Percentiles rank a stretch among this genome's conserved stretches.
phyloP scores from a whole-genome alignment of 2,329 filamentous ascomycete genomes.

The Chaetomium sp. region DNA sequence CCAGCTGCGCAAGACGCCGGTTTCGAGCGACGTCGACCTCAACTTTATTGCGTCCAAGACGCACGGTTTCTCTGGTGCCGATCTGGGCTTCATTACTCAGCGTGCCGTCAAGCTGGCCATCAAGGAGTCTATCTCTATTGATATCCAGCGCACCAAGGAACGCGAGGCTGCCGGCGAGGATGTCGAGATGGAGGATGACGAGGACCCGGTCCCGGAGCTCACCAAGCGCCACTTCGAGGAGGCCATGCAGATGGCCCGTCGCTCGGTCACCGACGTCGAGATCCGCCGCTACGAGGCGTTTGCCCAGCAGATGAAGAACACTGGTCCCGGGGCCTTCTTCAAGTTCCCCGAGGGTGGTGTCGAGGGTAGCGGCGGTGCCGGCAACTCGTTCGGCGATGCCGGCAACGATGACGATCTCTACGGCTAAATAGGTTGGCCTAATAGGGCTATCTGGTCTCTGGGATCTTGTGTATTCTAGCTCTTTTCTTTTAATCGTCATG shows the following conservation, averaged over 20 bases:
- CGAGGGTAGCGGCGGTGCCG: conserved; percentile 65
- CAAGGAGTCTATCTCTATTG: conserved; percentile 87
- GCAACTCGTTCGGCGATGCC: conserved; percentile 74
- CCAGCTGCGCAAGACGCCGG: conserved; percentile 97
- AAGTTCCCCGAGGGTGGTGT: conserved; percentile 80
- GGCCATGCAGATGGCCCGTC: conserved; percentile 92
- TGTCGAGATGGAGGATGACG: conserved; percentile 81
- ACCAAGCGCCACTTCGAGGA: conserved; percentile 98
- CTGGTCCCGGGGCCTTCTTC: conserved; percentile 94
- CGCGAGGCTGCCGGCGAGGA: conserved; percentile 83
- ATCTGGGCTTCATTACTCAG: conserved; percentile 98
- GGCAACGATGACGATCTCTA: conserved; percentile 97
- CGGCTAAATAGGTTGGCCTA: conserved; percentile 63
- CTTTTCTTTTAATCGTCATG: conserved; percentile 36
- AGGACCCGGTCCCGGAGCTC: conserved; percentile 94
- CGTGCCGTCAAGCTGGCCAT: conserved; percentile 99
- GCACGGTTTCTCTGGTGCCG: conserved; percentile 98
- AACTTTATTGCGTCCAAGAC: conserved; percentile 94
- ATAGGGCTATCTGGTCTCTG: neutral
- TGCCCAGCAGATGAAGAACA: conserved; percentile 98
- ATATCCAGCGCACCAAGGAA: conserved; percentile 89
- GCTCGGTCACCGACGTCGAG: conserved; percentile 94
- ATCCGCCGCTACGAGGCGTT: conserved; percentile 98
- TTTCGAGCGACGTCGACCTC: conserved; percentile 83
- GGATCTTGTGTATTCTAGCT: conserved; percentile 49